Evolutionary conservation across 352 stramenopile species (phyloP), one percentile per base, ranked within the genome.

Genomic region (Pseudoperonospora humuli): DNA sequence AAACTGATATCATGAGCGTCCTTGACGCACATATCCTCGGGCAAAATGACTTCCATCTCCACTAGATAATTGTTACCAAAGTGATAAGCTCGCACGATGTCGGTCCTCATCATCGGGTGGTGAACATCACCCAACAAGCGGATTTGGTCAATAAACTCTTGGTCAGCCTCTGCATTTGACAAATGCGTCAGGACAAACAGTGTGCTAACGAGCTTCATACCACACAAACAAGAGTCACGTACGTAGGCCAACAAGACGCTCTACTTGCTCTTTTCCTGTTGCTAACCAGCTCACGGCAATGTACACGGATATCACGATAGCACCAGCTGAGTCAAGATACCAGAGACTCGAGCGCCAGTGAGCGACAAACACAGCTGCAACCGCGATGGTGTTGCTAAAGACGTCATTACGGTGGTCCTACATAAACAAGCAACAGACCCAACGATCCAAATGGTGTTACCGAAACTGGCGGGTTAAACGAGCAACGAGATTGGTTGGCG

Each of bases 371-470:
- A 76, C 86, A 29, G 93, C 95, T 7, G 84, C 50, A 3, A 96
- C 81, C 2, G 93, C 93, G 1, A 97, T 79, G 7, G 55, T 67
- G 48, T 98, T 98, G 57, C 74, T 95, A 17, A 98, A 82, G 31
- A 95, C 89, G 61, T 98, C 95, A 67, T 98, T 98, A 54, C 88
- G 94, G 53, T 98, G 95, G 71, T 98, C 95, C 80, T 97, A 66
- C 13, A 47, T 10, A 1, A 26, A 13, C 10, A 32, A 17, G 54
- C 50, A 18, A 39, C 27, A 9, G 24, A 15, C 20, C 44, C 15
- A 11, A 32, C 20, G 7, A 39, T 34, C 5, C 21, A 32, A 10
- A 32, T 14, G 11, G 6, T 9, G 33, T 57, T 42, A 35, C 35
- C 35, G 7, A 45, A 19, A 45, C 27, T 20, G 19, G 5, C 24